Base-by-base conservation (phyloP, 257 asterid species). In the Hygrophila difformis region DNA sequence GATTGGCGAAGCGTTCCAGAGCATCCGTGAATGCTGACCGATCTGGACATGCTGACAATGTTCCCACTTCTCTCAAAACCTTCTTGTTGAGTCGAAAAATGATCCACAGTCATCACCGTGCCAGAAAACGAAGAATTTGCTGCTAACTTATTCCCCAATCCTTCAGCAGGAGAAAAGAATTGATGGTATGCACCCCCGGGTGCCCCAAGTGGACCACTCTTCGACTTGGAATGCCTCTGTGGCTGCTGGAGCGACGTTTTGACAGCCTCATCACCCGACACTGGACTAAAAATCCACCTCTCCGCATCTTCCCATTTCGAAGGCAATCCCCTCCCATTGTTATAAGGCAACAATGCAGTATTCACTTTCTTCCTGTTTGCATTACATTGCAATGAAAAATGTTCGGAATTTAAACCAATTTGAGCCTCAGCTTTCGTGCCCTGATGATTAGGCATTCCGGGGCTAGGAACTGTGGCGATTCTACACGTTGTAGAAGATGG, bases 301-400 rank as follows among this genome's bases (percentile, higher is more conserved):
- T 91, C 99, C 8, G 99, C 99, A 71, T 91, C 97, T 59, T 81
- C 95, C 99, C 99, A 91, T 69, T 91, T 87, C 1, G 97, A 91
- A 67, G 99, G 99, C 67, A 91, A 52, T 18, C 78, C 56, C 63
- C 78, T 83, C 6, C 95, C 93, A 17, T 56, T 81, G 53, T 60
- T 68, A 59, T 69, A 76, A 58, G 93, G 93, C 64, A 81, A 44
- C 67, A 83, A 60, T 13, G 72, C 62, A 24, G 72, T 53, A 53
- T 63, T 76, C 20, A 66, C 52, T 41, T 64, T 68, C 66, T 80
- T 72, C 62, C 81, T 57, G 55, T 54, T 75, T 13, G 66, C 57
- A 49, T 48, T 49, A 1, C 69, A 45, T 57, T 76, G 93, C 55
- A 50, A 57, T 0, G 98, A 92, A 49, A 86, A 70, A 3, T 93